Evolutionary conservation across 805 yeast genomes (phyloP).

Genomic region (Starmerella sp.): DNA sequence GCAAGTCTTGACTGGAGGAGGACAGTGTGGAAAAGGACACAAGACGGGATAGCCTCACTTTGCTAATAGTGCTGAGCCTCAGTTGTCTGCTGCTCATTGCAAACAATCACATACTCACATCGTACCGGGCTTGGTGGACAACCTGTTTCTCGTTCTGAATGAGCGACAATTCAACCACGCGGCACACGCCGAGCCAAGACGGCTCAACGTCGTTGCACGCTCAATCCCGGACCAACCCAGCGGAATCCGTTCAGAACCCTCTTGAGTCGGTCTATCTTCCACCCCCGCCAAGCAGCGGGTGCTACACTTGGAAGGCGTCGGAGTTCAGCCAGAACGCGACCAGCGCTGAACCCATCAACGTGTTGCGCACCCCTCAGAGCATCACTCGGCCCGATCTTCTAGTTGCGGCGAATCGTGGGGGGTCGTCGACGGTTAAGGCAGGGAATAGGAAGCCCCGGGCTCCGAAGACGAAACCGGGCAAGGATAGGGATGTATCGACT

Average conservation of each 20-base stretch:
- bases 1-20: not conserved
- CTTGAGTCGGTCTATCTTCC: constrained; percentile 14
- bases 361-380: constrained; percentile 20
- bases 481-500: not conserved
- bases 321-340: not conserved
- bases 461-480: not conserved
- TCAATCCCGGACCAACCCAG: not conserved
- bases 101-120: not conserved
- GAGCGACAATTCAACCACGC: not conserved
- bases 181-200: not conserved
- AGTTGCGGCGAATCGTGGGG: not conserved
- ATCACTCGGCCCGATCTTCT: not conserved
- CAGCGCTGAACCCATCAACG: not conserved
- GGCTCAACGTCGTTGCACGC: not conserved
- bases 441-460: not conserved
- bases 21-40: not conserved
- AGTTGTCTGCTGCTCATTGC: not conserved
- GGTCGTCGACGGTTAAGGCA: not conserved
- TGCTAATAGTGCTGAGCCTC: not conserved
- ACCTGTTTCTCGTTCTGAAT: not conserved
- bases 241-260: not conserved
- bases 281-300: constrained; percentile 13
- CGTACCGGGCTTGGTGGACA: not conserved
- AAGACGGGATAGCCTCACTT: not conserved
- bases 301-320: constrained; percentile 6